Evolutionary conservation across 2,329 filamentous ascomycete species (phyloP).

Genomic region (Penicillium sp.): DNA sequence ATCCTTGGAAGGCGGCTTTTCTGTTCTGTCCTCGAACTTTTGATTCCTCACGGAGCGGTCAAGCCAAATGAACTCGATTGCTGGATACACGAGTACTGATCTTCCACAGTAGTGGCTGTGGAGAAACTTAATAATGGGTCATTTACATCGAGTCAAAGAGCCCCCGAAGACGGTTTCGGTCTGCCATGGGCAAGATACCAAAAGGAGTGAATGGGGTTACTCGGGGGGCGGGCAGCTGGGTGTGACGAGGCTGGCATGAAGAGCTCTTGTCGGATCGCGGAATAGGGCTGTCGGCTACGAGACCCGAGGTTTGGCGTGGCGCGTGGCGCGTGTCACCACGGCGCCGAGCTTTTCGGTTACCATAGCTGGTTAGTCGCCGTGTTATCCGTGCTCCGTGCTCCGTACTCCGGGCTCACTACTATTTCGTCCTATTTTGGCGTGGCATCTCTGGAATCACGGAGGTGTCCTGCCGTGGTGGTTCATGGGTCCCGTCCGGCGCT

Average conservation of each 20-base stretch:
- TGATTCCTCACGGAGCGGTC: neutral
- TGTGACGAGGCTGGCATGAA: neutral
- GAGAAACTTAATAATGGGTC: no score
- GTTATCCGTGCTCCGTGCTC: neutral
- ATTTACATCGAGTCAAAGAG: no score
- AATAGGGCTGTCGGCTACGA: neutral
- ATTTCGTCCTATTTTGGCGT: no score
- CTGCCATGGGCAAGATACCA: neutral
- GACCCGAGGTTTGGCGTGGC: neutral
- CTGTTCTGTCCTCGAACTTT: neutral
- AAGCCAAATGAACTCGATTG: neutral
- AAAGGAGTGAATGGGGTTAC: neutral
- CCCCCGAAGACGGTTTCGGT: no score
- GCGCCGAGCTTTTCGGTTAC: neutral
- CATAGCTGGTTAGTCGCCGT: neutral
- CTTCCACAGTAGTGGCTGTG: no score
- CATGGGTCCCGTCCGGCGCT: neutral
- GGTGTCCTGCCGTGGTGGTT: no score
- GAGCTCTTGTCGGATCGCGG: conserved; percentile 1
- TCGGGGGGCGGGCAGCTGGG: neutral
- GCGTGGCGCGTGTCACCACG: conserved; percentile 1
- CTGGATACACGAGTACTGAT: no score
- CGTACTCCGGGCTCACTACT: neutral
- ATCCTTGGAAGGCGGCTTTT: no score
- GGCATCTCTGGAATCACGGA: no score